A percentile compares a stretch with the other conserved stretches of the same genome.
These are phyloP conservation scores for Fabrea salina DNA, from an alignment of 169 alveolate genomes.

Conservation along the genomic window DNA sequence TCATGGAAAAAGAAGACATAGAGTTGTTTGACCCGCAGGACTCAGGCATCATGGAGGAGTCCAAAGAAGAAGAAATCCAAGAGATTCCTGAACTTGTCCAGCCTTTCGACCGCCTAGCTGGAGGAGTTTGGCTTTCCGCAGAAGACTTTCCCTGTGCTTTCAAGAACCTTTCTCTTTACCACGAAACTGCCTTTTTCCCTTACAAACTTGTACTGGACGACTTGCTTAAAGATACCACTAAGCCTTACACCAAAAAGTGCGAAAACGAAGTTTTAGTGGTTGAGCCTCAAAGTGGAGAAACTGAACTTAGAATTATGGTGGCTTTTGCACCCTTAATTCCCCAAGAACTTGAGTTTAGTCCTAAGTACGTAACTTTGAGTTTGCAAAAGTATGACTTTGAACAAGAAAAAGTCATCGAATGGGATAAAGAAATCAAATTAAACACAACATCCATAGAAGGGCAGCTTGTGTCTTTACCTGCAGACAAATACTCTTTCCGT, in stretches of 20 bases:
- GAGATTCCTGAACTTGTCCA: constrained; percentile 29
- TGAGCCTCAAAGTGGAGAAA: background rate
- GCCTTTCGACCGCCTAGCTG: constrained; percentile 59
- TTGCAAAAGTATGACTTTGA: constrained; percentile 31
- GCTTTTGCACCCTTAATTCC: constrained; percentile 31
- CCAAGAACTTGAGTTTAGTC: background rate
- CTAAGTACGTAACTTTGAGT: background rate
- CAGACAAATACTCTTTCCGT: background rate
- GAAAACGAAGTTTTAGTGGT: constrained; percentile 12
- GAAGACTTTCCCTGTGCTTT: constrained; percentile 58
- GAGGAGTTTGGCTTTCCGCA: constrained; percentile 72
- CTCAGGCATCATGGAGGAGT: background rate
- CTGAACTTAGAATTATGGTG: background rate
- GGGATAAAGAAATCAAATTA: constrained; percentile 6
- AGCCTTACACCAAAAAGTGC: constrained; percentile 26
- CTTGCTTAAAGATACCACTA: constrained; percentile 3
- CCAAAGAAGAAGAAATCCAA: background rate
- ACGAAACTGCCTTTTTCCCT: constrained; percentile 48
- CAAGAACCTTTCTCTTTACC: constrained; percentile 46
- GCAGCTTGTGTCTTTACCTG: background rate
- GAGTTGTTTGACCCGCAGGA: constrained; percentile 38
- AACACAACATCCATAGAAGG: constrained; percentile 8
- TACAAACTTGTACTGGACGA: constrained; percentile 24
- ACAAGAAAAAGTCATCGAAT: background rate
- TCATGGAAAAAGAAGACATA: constrained; percentile 35